Conservation (phyloP, 352 stramenopile genomes). For the Phytophthora cajani region DNA sequence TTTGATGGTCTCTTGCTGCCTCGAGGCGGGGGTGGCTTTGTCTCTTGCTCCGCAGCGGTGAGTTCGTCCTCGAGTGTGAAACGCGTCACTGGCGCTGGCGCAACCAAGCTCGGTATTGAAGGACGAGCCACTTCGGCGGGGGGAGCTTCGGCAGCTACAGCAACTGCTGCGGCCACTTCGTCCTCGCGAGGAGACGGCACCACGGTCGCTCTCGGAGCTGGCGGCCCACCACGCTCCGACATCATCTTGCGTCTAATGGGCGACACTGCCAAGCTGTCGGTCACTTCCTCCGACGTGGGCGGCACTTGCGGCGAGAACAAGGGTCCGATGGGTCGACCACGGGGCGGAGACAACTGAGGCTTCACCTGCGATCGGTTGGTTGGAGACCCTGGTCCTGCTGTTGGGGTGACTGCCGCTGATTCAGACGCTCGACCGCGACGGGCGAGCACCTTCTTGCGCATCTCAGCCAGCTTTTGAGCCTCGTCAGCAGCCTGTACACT, state of each 20-base stretch:
- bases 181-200: constrained; percentile 53
- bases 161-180: constrained; percentile 37
- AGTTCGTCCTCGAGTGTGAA: constrained; percentile 34
- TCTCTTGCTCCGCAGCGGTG: constrained; percentile 12
- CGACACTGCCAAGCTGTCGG: constrained; percentile 33
- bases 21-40: constrained; percentile 7
- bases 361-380: constrained; percentile 10
- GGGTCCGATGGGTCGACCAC: constrained; percentile 6
- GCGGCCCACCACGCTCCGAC: constrained; percentile 20
- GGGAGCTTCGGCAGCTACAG: background rate
- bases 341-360: constrained; percentile 21
- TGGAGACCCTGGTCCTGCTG: constrained; percentile 2
- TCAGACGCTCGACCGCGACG: constrained; percentile 20
- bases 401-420: constrained; percentile 3
- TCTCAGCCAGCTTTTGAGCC: constrained; percentile 46
- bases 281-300: constrained; percentile 3
- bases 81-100: constrained; percentile 8
- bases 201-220: constrained; percentile 11
- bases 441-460: constrained; percentile 56
- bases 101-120: constrained; percentile 1
- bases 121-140: no score
- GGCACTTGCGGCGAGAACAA: constrained; percentile 8
- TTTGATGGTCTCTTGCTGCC: background rate
- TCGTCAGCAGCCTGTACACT: constrained; percentile 29
- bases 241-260: constrained; percentile 61